Evolutionary conservation across 1,284 basidiomycete genomes (phyloP).

Genomic region (Cryptococcus deneoformans): DNA sequence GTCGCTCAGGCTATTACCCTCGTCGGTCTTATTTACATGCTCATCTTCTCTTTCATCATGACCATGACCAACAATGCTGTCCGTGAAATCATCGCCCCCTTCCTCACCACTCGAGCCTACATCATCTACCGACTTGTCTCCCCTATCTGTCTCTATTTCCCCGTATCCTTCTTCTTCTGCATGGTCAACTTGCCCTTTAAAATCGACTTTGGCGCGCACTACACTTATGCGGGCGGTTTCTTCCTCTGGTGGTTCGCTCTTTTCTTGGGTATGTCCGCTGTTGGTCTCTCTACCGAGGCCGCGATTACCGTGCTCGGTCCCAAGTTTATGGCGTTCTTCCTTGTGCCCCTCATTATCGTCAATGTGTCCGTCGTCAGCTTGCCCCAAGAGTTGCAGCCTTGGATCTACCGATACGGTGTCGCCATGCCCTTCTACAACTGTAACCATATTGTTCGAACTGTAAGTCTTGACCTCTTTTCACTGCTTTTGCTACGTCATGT

Average conservation of each 20-base stretch:
- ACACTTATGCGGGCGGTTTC: conserved; percentile 57
- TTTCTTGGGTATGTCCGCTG: conserved; percentile 51
- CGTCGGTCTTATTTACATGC: conserved; percentile 65
- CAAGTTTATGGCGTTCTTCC: conserved; percentile 44
- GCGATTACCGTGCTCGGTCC: conserved; percentile 45
- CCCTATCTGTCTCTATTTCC: conserved; percentile 59
- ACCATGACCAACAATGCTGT: conserved; percentile 52
- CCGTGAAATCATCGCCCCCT: conserved; percentile 50
- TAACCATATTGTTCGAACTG: conserved; percentile 57
- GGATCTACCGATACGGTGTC: conserved; percentile 57
- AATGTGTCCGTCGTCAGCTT: conserved; percentile 64
- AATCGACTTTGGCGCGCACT: conserved; percentile 51
- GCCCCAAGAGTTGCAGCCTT: conserved; percentile 66
- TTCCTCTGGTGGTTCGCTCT: conserved; percentile 72
- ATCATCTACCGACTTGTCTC: conserved; percentile 58
- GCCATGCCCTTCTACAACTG: conserved; percentile 72
- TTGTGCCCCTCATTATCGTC: conserved; percentile 57
- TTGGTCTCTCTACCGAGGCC: conserved; percentile 60
- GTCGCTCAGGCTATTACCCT: conserved; percentile 70
- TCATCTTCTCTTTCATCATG: conserved; percentile 54
- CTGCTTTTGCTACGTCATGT: background rate
- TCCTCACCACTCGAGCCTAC: conserved; percentile 57
- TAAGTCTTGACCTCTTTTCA: conserved; percentile 7
- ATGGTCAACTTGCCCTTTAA: conserved; percentile 64
- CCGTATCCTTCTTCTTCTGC: conserved; percentile 63